Percentiles rank a stretch among this genome's conserved stretches.
Evolutionary conservation across 257 asterid genomes (phyloP).

Genomic region (Phtheirospermum japonicum): DNA sequence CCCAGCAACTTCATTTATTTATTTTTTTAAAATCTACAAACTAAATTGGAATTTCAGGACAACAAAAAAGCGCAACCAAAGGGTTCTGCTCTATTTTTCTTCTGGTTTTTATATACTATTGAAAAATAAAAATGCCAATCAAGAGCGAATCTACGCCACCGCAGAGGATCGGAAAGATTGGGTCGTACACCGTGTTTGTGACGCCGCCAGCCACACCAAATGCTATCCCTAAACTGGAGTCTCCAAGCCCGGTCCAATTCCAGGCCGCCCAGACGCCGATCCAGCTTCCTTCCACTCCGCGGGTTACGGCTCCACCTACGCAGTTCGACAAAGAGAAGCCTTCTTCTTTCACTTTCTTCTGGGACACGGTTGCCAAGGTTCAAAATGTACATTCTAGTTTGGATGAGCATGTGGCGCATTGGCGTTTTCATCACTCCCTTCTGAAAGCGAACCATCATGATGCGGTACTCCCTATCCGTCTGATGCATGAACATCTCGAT

Average conservation of each 20-base stretch:
- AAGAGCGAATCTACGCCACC: constrained; percentile 48
- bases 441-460: too few relatives aligned
- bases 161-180: constrained; percentile 98
- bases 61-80: too few relatives aligned
- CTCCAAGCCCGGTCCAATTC: constrained; percentile 39
- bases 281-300: too few relatives aligned
- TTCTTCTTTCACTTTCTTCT: constrained; percentile 64
- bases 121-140: constrained; percentile 38
- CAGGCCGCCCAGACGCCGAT: constrained; percentile 49
- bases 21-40: too few relatives aligned
- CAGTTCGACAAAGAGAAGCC: constrained; percentile 48
- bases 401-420: too few relatives aligned
- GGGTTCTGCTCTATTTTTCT: too few relatives aligned
- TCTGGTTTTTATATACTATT: too few relatives aligned
- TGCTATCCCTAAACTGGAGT: constrained; percentile 41
- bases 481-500: constrained; percentile 3
- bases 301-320: constrained; percentile 91
- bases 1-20: too few relatives aligned
- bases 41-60: too few relatives aligned
- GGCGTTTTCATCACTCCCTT: too few relatives aligned
- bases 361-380: constrained; percentile 82
- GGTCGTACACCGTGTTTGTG: constrained; percentile 96
- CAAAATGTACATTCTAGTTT: too few relatives aligned
- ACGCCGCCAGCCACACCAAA: too few relatives aligned
- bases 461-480: background rate